Conservation (phyloP, 78 protist genomes). For the Diacronema lutheri region DNA sequence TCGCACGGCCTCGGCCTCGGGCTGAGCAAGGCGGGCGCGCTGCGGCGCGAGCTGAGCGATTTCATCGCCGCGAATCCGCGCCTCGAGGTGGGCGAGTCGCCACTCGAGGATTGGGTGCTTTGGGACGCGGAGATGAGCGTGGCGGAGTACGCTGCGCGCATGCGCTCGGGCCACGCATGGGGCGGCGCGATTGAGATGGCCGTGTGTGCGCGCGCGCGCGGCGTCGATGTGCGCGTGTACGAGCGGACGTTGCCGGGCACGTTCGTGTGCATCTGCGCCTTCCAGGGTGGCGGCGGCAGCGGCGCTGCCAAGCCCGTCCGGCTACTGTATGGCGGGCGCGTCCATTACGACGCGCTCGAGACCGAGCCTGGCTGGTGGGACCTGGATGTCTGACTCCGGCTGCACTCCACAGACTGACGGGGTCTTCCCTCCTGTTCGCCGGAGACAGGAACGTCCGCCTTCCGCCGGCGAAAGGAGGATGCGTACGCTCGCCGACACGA, state of each 20-base stretch:
- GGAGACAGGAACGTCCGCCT: too few relatives aligned
- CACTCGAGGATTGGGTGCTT: background rate
- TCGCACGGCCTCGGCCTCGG: background rate
- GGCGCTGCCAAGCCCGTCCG: background rate
- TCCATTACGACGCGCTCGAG: conserved; percentile 29
- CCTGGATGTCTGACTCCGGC: too few relatives aligned
- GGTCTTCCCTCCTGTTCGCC: too few relatives aligned
- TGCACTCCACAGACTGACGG: too few relatives aligned
- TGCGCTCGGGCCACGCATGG: conserved; percentile 10
- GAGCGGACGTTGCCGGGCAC: background rate
- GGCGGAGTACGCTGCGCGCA: background rate
- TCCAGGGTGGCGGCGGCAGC: background rate
- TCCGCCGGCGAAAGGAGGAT: too few relatives aligned
- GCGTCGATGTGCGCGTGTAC: conserved; percentile 21
- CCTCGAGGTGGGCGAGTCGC: conserved; percentile 20
- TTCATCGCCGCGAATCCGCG: background rate
- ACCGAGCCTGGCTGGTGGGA: too few relatives aligned
- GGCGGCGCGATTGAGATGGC: conserved; percentile 45
- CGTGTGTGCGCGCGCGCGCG: background rate
- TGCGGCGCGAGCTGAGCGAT: background rate
- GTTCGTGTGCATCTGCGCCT: conserved; percentile 18
- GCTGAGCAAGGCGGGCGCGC: background rate
- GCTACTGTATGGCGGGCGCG: conserved; percentile 21
- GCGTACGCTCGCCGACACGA: too few relatives aligned
- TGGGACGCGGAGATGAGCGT: conserved; percentile 19